Percentiles rank a stretch among this genome's conserved stretches.
Evolutionary conservation across 2,329 filamentous ascomycete species (phyloP).

Genomic region (Paraphoma sp.): DNA sequence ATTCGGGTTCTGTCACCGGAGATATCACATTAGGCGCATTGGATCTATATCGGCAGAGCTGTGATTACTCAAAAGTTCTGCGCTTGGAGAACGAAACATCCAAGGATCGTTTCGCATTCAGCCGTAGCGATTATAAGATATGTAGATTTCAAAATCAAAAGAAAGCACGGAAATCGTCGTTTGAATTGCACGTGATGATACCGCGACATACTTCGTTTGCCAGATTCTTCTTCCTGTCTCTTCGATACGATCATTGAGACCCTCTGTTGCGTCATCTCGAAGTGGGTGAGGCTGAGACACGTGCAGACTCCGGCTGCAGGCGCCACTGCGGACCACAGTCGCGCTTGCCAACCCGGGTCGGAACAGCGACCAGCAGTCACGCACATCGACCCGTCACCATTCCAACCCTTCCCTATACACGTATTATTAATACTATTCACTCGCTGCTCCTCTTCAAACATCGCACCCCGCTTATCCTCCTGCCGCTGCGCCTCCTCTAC

Average conservation of each 20-base stretch:
- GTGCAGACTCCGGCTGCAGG: constrained; percentile 4
- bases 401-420: constrained; percentile 6
- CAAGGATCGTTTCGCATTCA: too few species aligned
- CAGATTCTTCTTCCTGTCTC: too few species aligned
- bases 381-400: constrained; percentile 6
- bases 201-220: too few species aligned
- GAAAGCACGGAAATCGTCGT: too few species aligned
- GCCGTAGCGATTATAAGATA: too few species aligned
- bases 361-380: constrained; percentile 3
- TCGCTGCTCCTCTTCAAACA: constrained; percentile 13
- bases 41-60: too few species aligned
- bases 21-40: too few species aligned
- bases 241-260: neutral
- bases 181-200: too few species aligned
- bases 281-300: constrained; percentile 11
- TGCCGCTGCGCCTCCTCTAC: neutral
- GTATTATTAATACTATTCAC: constrained; percentile 10
- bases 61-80: too few species aligned
- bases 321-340: constrained; percentile 9
- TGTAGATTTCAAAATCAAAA: too few species aligned
- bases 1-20: too few species aligned
- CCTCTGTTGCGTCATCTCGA: constrained; percentile 6
- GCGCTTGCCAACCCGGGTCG: constrained; percentile 12
- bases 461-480: neutral
- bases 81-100: too few species aligned